phyloP scores from a whole-genome alignment of 768 basidiomycete species.

The Suillus hirtellus region DNA sequence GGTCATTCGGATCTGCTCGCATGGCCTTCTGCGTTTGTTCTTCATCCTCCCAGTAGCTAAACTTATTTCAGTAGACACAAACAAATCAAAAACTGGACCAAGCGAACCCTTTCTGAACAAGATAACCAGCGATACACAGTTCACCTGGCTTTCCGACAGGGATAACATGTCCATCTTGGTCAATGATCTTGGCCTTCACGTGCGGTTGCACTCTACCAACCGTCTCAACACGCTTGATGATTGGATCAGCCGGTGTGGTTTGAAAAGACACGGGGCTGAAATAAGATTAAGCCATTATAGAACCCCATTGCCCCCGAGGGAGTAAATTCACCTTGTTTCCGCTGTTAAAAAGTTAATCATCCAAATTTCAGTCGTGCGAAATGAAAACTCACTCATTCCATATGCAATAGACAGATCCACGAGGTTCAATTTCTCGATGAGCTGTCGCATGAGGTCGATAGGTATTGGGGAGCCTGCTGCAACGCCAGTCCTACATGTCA shows the following conservation, averaged over 20 bases:
- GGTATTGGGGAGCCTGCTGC: constrained; percentile 81
- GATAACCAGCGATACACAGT: constrained; percentile 71
- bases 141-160: constrained; percentile 78
- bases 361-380: neutral
- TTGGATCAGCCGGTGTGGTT: constrained; percentile 64
- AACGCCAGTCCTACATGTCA: constrained; percentile 66
- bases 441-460: constrained; percentile 73
- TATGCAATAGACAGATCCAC: constrained; percentile 75
- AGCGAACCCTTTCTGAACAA: constrained; percentile 75
- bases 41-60: constrained; percentile 71
- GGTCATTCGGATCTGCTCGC: constrained; percentile 48
- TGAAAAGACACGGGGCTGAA: constrained; percentile 82
- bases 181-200: constrained; percentile 72
- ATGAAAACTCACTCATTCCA: constrained; percentile 73
- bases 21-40: constrained; percentile 64
- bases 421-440: constrained; percentile 68
- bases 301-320: neutral
- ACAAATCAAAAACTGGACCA: neutral
- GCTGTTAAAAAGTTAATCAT: constrained; percentile 39
- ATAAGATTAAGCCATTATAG: constrained; percentile 1
- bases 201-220: constrained; percentile 79
- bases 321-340: constrained; percentile 57
- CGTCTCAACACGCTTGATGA: constrained; percentile 78
- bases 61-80: neutral
- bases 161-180: constrained; percentile 57